Evolutionary conservation across 2,329 filamentous ascomycete species (phyloP), one percentile per base, ranked within the genome.

Genomic region (Fusarium sulawesiense): DNA sequence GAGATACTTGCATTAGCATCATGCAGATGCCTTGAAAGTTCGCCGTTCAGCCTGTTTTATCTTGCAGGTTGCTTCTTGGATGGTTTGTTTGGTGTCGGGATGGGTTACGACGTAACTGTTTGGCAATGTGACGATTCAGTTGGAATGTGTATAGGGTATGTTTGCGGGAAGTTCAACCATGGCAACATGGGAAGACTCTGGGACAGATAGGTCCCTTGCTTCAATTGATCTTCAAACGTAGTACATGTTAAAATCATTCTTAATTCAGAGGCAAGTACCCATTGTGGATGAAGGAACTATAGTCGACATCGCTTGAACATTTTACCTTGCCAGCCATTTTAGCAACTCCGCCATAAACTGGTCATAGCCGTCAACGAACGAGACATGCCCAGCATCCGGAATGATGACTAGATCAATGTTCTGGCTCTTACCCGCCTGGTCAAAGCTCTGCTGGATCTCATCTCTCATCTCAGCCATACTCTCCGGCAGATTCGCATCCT

Each of bases 401-500:
- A 83, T 76, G 13, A 82, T 62, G 34, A 76, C 74, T 4, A 82
- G 72, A 25, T 77, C 73, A n/a, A 81, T 75, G 32, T 54, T 57
- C 10, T 59, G 70, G 4, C 56, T 58, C 60, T 73, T 78, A 4
- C 75, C 74, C 12, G 63, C 73, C 1, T 53, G 69, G 8, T 63
- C 61, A 23, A 82, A 76, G 0, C 80, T 76, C 14, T 71, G 55
- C 49, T 83, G 76, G 23, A 83, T 75, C 44, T 76, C 74, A 12
- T 73, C 70, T 18, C 79, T 73, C 76, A 83, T 80, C 11, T 75
- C 75, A 25, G 74, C 62, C 82, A 84, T 84, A 18, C 74, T 76
- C 55, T 75, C 60, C 1, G 80, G 80, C 21, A 83, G 64, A 59
- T 83, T 80, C 10, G 79, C 80, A 63, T 83, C 82, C 32, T 81